Percentiles rank a stretch among this genome's conserved stretches.
Conservation (phyloP, 2,329 filamentous ascomycete species). For the Pseudocercospora macadamiae region DNA sequence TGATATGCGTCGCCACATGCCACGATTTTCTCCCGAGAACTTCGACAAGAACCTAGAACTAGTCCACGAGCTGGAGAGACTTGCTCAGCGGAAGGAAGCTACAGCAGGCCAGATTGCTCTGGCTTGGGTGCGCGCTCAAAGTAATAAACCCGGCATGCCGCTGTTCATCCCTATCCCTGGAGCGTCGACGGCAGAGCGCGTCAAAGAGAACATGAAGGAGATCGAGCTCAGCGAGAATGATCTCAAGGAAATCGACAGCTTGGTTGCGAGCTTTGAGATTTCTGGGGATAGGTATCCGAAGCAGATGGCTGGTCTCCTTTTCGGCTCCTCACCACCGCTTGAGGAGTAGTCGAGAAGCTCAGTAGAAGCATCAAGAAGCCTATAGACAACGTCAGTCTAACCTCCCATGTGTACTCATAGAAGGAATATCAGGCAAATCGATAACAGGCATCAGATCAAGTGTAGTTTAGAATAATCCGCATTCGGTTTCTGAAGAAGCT, state of each 20-base stretch:
- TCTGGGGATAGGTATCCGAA: slow-evolving; percentile 46
- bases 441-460: slow-evolving; percentile 45
- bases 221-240: slow-evolving; percentile 52
- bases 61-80: slow-evolving; percentile 57
- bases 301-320: slow-evolving; percentile 26
- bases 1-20: slow-evolving; percentile 51
- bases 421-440: not conserved
- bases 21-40: slow-evolving; percentile 65
- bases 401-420: not conserved
- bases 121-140: slow-evolving; percentile 52
- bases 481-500: slow-evolving; percentile 38
- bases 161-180: slow-evolving; percentile 51
- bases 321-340: slow-evolving; percentile 33
- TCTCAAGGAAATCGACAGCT: slow-evolving; percentile 55
- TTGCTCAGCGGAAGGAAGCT: slow-evolving; percentile 62
- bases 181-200: slow-evolving; percentile 40
- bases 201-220: slow-evolving; percentile 45
- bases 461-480: slow-evolving; percentile 53
- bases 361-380: too few species aligned
- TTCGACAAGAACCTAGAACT: slow-evolving; percentile 68
- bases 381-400: not conserved
- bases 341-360: slow-evolving; percentile 16
- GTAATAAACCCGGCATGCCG: slow-evolving; percentile 48
- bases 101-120: slow-evolving; percentile 54
- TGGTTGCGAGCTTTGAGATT: slow-evolving; percentile 52